phyloP scores from a whole-genome alignment of 768 basidiomycete species.

The Calocera viscosa region DNA sequence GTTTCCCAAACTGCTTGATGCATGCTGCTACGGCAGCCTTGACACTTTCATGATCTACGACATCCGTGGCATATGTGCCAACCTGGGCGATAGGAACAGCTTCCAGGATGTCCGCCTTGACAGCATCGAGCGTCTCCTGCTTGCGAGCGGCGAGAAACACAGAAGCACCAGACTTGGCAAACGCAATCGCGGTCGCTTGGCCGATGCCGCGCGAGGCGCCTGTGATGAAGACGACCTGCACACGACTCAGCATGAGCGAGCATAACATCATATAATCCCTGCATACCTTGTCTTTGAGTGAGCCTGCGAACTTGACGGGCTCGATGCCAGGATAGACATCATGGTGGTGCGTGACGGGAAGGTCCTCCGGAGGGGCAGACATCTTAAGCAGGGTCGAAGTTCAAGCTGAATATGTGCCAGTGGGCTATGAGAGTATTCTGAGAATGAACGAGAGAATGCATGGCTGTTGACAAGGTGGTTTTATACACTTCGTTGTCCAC shows the following conservation, averaged over 20 bases:
- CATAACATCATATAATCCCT: not conserved
- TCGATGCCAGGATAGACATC: conserved; percentile 21
- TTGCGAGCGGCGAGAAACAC: conserved; percentile 23
- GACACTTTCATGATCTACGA: conserved; percentile 19
- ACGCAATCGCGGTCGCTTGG: conserved; percentile 20
- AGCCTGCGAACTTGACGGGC: not conserved
- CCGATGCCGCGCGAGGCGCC: conserved; percentile 26
- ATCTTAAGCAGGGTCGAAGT: not conserved
- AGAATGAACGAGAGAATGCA: no score
- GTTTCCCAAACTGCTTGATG: conserved; percentile 20
- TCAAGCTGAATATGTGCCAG: no score
- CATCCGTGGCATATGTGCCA: conserved; percentile 21
- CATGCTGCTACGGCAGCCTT: conserved; percentile 20
- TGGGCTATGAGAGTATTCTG: no score
- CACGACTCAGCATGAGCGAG: not conserved
- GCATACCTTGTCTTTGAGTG: not conserved
- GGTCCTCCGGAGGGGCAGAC: conserved; percentile 6
- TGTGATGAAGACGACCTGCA: conserved; percentile 23
- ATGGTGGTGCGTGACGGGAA: not conserved
- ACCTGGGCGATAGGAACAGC: conserved; percentile 19
- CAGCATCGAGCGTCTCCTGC: conserved; percentile 15
- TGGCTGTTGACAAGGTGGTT: no score
- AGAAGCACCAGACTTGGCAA: conserved; percentile 24
- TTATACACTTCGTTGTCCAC: no score
- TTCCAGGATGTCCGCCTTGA: conserved; percentile 17